Percentiles rank a stretch among this genome's conserved stretches.
Evolutionary conservation across 306 rosid genomes (phyloP).

Genomic region (Canavalia gladiata): DNA sequence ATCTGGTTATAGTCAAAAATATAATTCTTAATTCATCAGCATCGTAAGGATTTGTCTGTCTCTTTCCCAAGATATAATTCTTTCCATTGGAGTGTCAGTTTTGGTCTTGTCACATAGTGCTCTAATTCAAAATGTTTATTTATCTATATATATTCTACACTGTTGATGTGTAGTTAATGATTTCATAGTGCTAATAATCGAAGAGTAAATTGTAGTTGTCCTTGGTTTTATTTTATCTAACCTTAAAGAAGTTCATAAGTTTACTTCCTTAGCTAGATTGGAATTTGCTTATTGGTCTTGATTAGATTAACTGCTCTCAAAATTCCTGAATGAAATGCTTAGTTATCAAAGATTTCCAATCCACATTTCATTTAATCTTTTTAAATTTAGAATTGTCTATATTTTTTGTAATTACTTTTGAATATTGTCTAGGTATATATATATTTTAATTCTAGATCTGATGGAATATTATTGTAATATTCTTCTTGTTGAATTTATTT

Average conservation of each 20-base stretch:
- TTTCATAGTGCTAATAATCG: background rate
- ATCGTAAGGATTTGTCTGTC: no score
- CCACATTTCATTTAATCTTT: background rate
- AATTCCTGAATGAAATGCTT: conserved; percentile 1
- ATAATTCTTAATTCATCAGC: no score
- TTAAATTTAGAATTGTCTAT: background rate
- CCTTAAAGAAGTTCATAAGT: background rate
- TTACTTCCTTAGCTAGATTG: background rate
- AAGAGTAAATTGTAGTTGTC: background rate
- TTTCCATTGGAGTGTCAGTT: no score
- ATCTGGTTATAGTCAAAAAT: no score
- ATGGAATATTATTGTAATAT: background rate
- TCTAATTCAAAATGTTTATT: no score
- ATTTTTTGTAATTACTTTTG: background rate
- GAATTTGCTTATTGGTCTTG: background rate
- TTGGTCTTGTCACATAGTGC: no score
- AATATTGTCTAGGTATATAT: background rate
- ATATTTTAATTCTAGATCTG: no score
- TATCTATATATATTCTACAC: no score
- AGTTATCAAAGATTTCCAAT: background rate
- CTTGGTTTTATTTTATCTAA: background rate
- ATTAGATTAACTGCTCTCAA: background rate
- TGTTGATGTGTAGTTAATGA: no score
- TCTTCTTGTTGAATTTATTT: background rate
- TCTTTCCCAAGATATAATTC: no score